Evolutionary conservation across 1,284 basidiomycete species (phyloP).

Genomic region (Cutaneotrichosporon mucoides): DNA sequence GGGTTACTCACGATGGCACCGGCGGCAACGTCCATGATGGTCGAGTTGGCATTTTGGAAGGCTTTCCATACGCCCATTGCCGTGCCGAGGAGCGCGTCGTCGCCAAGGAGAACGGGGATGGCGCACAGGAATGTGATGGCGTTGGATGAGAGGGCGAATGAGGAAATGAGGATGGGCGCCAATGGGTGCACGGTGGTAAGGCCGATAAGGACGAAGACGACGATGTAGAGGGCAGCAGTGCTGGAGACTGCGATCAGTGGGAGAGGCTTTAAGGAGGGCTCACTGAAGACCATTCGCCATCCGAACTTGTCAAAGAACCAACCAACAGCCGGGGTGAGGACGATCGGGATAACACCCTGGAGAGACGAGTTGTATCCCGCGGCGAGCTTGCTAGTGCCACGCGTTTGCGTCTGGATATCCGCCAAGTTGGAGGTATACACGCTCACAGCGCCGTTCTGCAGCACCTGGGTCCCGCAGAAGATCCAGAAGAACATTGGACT

Average conservation of each 20-base stretch:
- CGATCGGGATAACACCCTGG: constrained; percentile 42
- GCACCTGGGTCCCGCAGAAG: constrained; percentile 16
- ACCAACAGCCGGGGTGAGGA: constrained; percentile 39
- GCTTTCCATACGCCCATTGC: constrained; percentile 37
- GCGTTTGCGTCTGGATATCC: constrained; percentile 40
- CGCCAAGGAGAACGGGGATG: constrained; percentile 41
- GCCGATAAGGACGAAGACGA: constrained; percentile 42
- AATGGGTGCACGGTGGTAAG: constrained; percentile 41
- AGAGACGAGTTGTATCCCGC: constrained; percentile 43
- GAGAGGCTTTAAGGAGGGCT: no score
- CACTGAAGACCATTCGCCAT: constrained; percentile 23
- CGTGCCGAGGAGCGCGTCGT: constrained; percentile 42
- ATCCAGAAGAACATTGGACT: constrained; percentile 17
- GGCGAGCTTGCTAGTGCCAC: constrained; percentile 32
- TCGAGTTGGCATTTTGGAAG: constrained; percentile 22
- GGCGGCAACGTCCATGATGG: constrained; percentile 38
- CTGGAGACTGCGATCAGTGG: constrained; percentile 1
- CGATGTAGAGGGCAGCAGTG: constrained; percentile 36
- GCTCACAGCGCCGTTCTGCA: constrained; percentile 36
- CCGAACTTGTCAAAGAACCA: constrained; percentile 27
- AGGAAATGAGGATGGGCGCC: constrained; percentile 37
- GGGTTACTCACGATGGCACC: constrained; percentile 45
- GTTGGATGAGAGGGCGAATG: constrained; percentile 37
- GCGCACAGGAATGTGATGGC: constrained; percentile 39
- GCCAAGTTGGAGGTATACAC: constrained; percentile 40